A percentile compares a stretch with the other conserved stretches of the same genome.
Conservation (phyloP, 2,329 filamentous ascomycete species). For the Fusarium oligoseptatum region DNA sequence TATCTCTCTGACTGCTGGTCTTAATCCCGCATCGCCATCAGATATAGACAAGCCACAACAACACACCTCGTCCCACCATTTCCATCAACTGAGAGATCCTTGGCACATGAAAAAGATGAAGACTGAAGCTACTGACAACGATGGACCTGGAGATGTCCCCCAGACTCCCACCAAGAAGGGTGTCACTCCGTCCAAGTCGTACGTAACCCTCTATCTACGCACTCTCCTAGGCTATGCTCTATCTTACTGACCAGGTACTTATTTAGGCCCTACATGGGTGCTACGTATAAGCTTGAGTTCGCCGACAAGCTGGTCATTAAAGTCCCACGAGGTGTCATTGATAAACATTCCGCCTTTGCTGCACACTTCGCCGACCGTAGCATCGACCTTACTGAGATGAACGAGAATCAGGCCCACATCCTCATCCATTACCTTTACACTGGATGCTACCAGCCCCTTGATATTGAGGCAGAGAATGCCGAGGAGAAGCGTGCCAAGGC, state of each 20-base stretch:
- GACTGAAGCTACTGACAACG: neutral
- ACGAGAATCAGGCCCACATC: neutral
- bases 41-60: neutral
- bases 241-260: neutral
- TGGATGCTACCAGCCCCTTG: neutral
- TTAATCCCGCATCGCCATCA: neutral
- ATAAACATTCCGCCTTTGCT: neutral
- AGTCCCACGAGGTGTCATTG: neutral
- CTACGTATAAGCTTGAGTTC: neutral
- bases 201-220: neutral
- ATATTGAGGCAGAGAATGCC: neutral
- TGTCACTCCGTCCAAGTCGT: neutral
- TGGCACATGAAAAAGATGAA: neutral
- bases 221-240: neutral
- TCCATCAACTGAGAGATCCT: neutral
- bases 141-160: neutral
- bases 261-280: neutral
- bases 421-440: conserved; percentile 5
- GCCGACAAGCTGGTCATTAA: neutral
- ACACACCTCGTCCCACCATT: neutral
- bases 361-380: neutral
- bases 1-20: neutral
- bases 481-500: neutral
- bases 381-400: neutral
- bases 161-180: neutral